A percentile compares a stretch with the other conserved stretches of the same genome.
Conservation (phyloP, 768 basidiomycete genomes). For the Rhizopogon vinicolor region DNA sequence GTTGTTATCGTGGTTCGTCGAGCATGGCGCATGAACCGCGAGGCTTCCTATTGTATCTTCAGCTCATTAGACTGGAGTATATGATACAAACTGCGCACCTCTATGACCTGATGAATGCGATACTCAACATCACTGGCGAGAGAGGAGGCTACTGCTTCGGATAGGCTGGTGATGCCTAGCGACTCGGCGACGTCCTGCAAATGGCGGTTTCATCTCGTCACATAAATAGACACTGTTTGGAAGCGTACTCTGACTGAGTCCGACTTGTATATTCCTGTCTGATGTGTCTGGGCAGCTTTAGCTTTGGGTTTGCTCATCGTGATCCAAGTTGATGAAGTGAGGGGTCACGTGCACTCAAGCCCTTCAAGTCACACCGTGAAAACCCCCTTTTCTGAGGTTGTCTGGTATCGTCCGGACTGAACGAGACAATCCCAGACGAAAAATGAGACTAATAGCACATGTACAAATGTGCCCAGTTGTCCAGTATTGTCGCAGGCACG, state of each 20-base stretch:
- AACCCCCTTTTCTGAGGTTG: too few relatives aligned
- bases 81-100: conserved; percentile 43
- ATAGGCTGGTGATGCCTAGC: conserved; percentile 66
- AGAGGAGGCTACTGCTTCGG: conserved; percentile 75
- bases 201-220: conserved; percentile 7
- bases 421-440: too few relatives aligned
- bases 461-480: too few relatives aligned
- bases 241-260: conserved; percentile 55
- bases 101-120: conserved; percentile 89
- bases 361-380: too few relatives aligned
- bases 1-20: conserved; percentile 87
- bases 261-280: conserved; percentile 59
- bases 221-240: conserved; percentile 7
- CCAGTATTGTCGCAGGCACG: too few relatives aligned
- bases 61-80: neutral
- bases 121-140: conserved; percentile 97
- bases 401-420: too few relatives aligned
- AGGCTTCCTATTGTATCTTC: conserved; percentile 59
- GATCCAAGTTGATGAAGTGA: neutral
- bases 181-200: conserved; percentile 88
- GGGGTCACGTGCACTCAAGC: neutral
- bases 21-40: conserved; percentile 94
- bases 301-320: conserved; percentile 42
- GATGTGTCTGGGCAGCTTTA: conserved; percentile 41
- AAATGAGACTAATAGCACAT: too few relatives aligned